Evolutionary conservation across 2,329 filamentous ascomycete species (phyloP).

Genomic region (Gliomastix tumulicola): DNA sequence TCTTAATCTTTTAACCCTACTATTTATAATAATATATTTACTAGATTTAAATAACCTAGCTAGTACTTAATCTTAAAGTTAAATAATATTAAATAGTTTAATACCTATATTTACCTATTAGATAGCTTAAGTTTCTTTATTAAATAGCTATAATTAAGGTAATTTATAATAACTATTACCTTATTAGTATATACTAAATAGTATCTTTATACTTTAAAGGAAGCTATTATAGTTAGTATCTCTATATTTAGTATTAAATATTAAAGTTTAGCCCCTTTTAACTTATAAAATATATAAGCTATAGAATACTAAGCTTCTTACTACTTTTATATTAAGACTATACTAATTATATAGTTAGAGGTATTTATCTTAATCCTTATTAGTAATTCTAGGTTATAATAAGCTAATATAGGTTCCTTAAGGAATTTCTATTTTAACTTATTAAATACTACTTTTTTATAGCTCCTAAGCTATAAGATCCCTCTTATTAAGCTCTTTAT

Average conservation of each 20-base stretch:
- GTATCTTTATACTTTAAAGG: slow-evolving; percentile 16
- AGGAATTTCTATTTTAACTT: slow-evolving; percentile 2
- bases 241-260: slow-evolving; percentile 3
- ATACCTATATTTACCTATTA: not conserved
- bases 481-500: slow-evolving; percentile 2
- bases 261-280: slow-evolving; percentile 1
- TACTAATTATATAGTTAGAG: slow-evolving; percentile 3
- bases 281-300: slow-evolving; percentile 3
- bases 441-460: slow-evolving; percentile 2
- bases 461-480: slow-evolving; percentile 10
- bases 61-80: not conserved
- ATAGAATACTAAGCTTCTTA: slow-evolving; percentile 5
- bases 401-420: not conserved
- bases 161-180: slow-evolving; percentile 3
- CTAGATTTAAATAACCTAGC: slow-evolving; percentile 1
- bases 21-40: slow-evolving; percentile 2
- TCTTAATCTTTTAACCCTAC: too few species aligned
- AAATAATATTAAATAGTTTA: not conserved
- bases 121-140: not conserved
- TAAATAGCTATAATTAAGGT: not conserved
- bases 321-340: slow-evolving; percentile 13
- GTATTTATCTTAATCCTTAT: slow-evolving; percentile 7
- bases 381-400: not conserved
- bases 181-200: slow-evolving; percentile 11
- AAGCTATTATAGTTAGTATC: slow-evolving; percentile 9